Conservation (phyloP, 768 basidiomycete genomes). For the Termitomyces eurrhizus region DNA sequence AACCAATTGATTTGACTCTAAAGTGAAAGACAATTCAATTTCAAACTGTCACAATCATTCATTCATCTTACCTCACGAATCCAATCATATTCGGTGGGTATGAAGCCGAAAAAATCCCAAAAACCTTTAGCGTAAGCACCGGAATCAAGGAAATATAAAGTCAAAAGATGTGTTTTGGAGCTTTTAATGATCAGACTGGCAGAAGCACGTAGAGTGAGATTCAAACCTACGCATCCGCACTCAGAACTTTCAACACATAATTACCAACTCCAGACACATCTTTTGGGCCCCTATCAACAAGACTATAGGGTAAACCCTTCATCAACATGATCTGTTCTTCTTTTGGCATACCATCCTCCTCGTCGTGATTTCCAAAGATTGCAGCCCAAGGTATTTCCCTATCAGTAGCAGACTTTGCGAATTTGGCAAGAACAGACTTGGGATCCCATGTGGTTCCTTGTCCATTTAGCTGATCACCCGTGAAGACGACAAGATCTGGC, state of each 20-base stretch:
- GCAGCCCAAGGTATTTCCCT: slow-evolving; percentile 85
- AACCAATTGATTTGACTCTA: slow-evolving; percentile 90
- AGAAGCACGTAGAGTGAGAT: not conserved
- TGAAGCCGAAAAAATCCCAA: slow-evolving; percentile 57
- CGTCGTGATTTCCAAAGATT: slow-evolving; percentile 94
- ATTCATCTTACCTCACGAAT: slow-evolving; percentile 54
- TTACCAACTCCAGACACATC: slow-evolving; percentile 90
- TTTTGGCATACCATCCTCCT: slow-evolving; percentile 60
- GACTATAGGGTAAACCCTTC: slow-evolving; percentile 80
- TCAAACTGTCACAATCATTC: not conserved
- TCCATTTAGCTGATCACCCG: slow-evolving; percentile 92
- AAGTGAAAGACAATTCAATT: slow-evolving; percentile 2
- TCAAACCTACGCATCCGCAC: slow-evolving; percentile 72
- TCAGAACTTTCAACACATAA: slow-evolving; percentile 81
- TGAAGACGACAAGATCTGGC: slow-evolving; percentile 90
- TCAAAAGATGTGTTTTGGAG: slow-evolving; percentile 84
- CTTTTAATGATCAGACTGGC: slow-evolving; percentile 29
- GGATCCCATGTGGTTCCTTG: slow-evolving; percentile 90
- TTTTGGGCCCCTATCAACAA: slow-evolving; percentile 77
- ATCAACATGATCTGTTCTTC: slow-evolving; percentile 66
- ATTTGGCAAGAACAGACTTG: slow-evolving; percentile 85
- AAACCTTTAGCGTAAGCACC: slow-evolving; percentile 67
- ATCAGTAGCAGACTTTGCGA: slow-evolving; percentile 71
- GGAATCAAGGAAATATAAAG: slow-evolving; percentile 90
- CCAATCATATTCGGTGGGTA: slow-evolving; percentile 82